Conservation (phyloP, 2,329 filamentous ascomycete genomes). For the Alternaria sp. region DNA sequence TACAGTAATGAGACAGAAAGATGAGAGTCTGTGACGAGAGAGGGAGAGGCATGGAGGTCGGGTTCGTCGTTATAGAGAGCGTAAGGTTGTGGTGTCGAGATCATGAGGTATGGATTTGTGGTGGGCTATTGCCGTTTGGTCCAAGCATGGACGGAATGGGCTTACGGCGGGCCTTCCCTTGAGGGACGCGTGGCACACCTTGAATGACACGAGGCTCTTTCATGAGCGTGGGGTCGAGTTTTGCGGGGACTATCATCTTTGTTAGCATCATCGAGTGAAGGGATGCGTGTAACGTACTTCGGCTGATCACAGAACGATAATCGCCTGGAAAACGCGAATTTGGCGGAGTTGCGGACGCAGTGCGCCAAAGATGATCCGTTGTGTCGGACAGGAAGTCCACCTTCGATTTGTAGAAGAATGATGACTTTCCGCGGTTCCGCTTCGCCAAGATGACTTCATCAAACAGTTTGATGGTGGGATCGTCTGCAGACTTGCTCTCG, state of each 20-base stretch:
- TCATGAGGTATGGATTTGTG: slow-evolving; percentile 43
- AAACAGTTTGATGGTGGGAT: slow-evolving; percentile 77
- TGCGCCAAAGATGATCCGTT: slow-evolving; percentile 81
- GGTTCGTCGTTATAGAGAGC: slow-evolving; percentile 28
- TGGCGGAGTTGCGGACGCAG: slow-evolving; percentile 66
- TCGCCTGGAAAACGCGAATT: slow-evolving; percentile 64
- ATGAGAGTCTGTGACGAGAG: slow-evolving; percentile 11
- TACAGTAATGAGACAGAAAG: slow-evolving; percentile 19
- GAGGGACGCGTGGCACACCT: slow-evolving; percentile 74
- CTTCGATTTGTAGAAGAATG: slow-evolving; percentile 68
- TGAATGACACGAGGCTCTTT: slow-evolving; percentile 90
- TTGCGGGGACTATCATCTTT: slow-evolving; percentile 75
- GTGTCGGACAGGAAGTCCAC: slow-evolving; percentile 74
- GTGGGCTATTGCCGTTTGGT: slow-evolving; percentile 33
- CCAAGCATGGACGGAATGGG: slow-evolving; percentile 57
- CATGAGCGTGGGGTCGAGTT: slow-evolving; percentile 87
- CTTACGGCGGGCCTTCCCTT: slow-evolving; percentile 59
- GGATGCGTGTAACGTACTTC: slow-evolving; percentile 51
- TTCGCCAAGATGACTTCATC: slow-evolving; percentile 87
- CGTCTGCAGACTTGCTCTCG: slow-evolving; percentile 69
- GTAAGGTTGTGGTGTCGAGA: slow-evolving; percentile 16
- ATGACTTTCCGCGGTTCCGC: slow-evolving; percentile 71
- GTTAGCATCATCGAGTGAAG: slow-evolving; percentile 46
- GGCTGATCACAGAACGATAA: slow-evolving; percentile 60
- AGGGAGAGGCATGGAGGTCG: slow-evolving; percentile 28